Evolutionary conservation across 2,329 filamentous ascomycete species (phyloP), one percentile per base, ranked within the genome.

Genomic region (Curvularia verruculosa): DNA sequence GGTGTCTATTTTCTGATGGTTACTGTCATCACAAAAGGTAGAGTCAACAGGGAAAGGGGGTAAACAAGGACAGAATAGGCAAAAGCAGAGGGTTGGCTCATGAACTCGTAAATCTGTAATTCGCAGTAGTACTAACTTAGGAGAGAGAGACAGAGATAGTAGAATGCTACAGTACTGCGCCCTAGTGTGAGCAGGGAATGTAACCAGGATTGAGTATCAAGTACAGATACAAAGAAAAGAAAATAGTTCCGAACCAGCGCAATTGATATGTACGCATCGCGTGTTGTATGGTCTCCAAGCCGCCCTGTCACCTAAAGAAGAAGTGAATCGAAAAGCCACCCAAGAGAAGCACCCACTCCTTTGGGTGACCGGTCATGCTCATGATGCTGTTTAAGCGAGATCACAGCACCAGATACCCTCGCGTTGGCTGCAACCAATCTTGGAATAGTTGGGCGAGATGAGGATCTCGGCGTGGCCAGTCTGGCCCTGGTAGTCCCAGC

Each of bases 381-480:
- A 8, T 43, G 21, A 41, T 23, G 41, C 28, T 52, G 56, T 56
- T 60, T 72, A 73, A 40, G 68, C 69, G 26, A 73, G 49, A 64
- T 74, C 71, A 63, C 71, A 74, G 63, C 58, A 61, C 71, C 71
- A 74, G 60, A 73, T 71, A 60, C 63, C 66, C 36, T 54, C 46
- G 58, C 41, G 3, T 28, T 56, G 41, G 34, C 56, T 61, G 56
- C 71, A 74, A 36, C 70, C 71, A 51, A 73, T 73, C 67, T 73
- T 67, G 53, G 52, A 60, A 67, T 73, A 73, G 41, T 54, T 49
- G 52, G 24, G 24, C 26, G 57, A 59, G 15, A 60, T 67, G 55
- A 74, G 67, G 58, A 74, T 73, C 39, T 74, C 64, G 34, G 70
- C 70, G 57, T 74, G 72, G 46, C 71, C 72, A 24, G 66, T 71